phyloP scores from a whole-genome alignment of 139 green algal genomes.

The Volvox africanus region DNA sequence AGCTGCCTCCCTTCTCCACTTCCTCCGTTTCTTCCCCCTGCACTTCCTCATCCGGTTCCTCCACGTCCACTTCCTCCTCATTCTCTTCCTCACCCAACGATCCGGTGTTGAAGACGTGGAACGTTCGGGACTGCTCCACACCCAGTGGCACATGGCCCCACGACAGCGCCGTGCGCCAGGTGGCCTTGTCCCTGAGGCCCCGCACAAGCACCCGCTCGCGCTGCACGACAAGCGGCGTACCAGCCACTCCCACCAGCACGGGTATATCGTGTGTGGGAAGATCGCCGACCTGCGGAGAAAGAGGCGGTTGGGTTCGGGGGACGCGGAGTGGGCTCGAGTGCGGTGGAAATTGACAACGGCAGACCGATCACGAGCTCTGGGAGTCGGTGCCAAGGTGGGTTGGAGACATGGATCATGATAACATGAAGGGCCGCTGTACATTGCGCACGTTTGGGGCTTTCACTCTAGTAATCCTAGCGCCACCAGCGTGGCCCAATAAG shows the following conservation, averaged over 20 bases:
- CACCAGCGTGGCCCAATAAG: too few relatives aligned
- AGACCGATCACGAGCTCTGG: too few relatives aligned
- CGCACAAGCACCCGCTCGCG: slow-evolving; percentile 58
- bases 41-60: neutral
- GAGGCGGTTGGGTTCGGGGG: neutral
- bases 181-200: slow-evolving; percentile 33
- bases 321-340: neutral
- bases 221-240: slow-evolving; percentile 70
- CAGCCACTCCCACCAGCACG: slow-evolving; percentile 68
- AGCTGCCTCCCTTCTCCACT: too few relatives aligned
- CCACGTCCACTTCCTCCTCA: neutral
- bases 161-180: slow-evolving; percentile 47
- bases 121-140: slow-evolving; percentile 44
- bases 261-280: slow-evolving; percentile 60
- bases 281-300: slow-evolving; percentile 57
- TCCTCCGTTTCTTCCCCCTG: too few relatives aligned
- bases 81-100: slow-evolving; percentile 48
- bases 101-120: slow-evolving; percentile 70
- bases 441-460: too few relatives aligned
- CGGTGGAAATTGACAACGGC: neutral
- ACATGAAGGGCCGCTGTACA: too few relatives aligned
- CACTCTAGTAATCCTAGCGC: too few relatives aligned
- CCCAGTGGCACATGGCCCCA: slow-evolving; percentile 58
- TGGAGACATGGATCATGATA: too few relatives aligned
- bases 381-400: too few relatives aligned